Percentiles rank a stretch among this genome's conserved stretches.
Evolutionary conservation across 2,329 filamentous ascomycete species (phyloP).

Genomic region (Colletotrichum euphorbiae): DNA sequence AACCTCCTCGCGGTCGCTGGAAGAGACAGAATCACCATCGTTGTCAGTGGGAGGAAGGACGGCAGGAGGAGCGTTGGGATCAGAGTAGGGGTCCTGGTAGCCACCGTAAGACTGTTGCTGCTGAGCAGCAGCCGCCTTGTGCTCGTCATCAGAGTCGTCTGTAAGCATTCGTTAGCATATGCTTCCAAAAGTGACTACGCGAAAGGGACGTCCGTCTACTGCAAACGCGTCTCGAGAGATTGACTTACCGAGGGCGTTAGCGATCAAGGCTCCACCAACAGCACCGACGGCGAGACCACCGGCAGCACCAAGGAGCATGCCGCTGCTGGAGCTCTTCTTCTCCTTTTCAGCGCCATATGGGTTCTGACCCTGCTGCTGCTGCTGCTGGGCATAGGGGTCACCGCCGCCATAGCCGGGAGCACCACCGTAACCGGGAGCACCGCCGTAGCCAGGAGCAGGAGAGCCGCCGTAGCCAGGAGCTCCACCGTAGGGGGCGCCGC

Average conservation of each 20-base stretch:
- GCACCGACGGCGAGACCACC: slow-evolving; percentile 69
- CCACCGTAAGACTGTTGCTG: slow-evolving; percentile 33
- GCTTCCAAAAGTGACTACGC: background rate
- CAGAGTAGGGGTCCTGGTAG: slow-evolving; percentile 39
- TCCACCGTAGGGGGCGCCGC: slow-evolving; percentile 32
- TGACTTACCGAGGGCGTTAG: slow-evolving; percentile 65
- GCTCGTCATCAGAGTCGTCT: slow-evolving; percentile 41
- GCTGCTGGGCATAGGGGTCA: slow-evolving; percentile 41
- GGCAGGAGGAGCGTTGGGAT: slow-evolving; percentile 46
- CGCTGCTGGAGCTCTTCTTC: slow-evolving; percentile 61
- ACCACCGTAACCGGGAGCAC: slow-evolving; percentile 29
- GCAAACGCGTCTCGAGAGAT: background rate
- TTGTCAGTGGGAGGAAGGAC: slow-evolving; percentile 53
- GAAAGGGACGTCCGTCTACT: background rate
- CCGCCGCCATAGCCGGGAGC: slow-evolving; percentile 24
- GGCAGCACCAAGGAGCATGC: slow-evolving; percentile 68
- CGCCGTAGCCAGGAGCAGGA: slow-evolving; percentile 28
- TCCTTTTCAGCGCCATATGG: slow-evolving; percentile 46
- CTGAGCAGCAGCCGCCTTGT: slow-evolving; percentile 35
- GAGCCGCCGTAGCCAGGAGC: slow-evolving; percentile 25
- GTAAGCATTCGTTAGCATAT: background rate
- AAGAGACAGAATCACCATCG: slow-evolving; percentile 56
- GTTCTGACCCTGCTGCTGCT: slow-evolving; percentile 25
- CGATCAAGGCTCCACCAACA: slow-evolving; percentile 68
- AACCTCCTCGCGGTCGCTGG: slow-evolving; percentile 56